These are phyloP conservation scores for Sphagnum magellanicum DNA, from an alignment of 228 moss, liverwort and hornwort species.

Conservation along the genomic window DNA sequence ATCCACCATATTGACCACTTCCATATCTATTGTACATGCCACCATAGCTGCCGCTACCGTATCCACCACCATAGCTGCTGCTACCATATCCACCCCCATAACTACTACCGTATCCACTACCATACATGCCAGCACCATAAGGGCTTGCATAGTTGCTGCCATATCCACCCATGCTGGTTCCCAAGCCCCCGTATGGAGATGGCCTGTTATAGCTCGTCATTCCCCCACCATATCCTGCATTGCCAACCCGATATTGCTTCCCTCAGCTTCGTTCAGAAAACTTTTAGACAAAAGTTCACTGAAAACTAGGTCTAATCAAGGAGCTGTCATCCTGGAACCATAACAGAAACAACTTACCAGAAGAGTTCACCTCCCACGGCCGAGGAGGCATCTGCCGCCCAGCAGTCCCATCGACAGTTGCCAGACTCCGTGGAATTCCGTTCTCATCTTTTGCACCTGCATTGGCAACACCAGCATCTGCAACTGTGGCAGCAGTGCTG, in stretches of 20 bases:
- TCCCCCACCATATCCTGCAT: slow-evolving; percentile 21
- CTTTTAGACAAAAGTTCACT: too few species aligned
- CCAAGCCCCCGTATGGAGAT: neutral
- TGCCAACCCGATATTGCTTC: neutral
- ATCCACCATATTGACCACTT: slow-evolving; percentile 10
- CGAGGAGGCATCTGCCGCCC: slow-evolving; percentile 45
- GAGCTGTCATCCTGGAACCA: too few species aligned
- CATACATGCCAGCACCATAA: slow-evolving; percentile 1
- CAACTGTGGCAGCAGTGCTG: slow-evolving; percentile 30
- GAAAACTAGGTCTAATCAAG: too few species aligned
- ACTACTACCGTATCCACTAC: slow-evolving; percentile 6
- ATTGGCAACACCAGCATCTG: slow-evolving; percentile 12
- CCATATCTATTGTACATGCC: slow-evolving; percentile 12
- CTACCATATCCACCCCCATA: slow-evolving; percentile 20
- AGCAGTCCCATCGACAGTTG: slow-evolving; percentile 7
- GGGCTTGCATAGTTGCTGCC: slow-evolving; percentile 14
- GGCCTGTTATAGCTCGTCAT: slow-evolving; percentile 6
- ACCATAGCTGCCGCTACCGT: neutral
- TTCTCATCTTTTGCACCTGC: slow-evolving; percentile 11
- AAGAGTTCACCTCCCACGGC: slow-evolving; percentile 34
- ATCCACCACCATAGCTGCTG: slow-evolving; percentile 17
- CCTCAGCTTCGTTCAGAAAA: too few species aligned
- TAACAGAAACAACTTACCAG: slow-evolving; percentile 11
- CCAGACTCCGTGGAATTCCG: slow-evolving; percentile 5
- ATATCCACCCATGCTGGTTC: neutral